phyloP scores from a whole-genome alignment of 225 moss, liverwort and hornwort genomes.

The Thuidium tamariscinum region DNA sequence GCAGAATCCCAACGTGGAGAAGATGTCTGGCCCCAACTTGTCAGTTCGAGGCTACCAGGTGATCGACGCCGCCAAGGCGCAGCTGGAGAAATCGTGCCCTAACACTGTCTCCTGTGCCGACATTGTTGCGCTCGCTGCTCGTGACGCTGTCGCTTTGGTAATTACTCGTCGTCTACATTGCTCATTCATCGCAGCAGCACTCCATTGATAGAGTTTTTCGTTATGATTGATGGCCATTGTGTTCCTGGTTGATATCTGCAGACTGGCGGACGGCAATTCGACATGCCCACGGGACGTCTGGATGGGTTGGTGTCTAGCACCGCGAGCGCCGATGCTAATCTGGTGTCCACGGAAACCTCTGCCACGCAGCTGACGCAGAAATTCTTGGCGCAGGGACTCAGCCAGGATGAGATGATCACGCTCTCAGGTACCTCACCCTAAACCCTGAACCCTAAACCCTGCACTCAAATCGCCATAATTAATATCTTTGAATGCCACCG shows the following conservation, averaged over 20 bases:
- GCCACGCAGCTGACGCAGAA: slow-evolving; percentile 32
- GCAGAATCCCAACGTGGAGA: slow-evolving; percentile 37
- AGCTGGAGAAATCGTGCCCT: slow-evolving; percentile 37
- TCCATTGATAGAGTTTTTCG: background rate
- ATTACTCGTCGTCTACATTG: background rate
- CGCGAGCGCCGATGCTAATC: slow-evolving; percentile 4
- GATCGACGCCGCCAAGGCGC: slow-evolving; percentile 43
- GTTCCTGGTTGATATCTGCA: background rate
- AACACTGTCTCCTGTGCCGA: slow-evolving; percentile 72
- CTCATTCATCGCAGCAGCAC: background rate
- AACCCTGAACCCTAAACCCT: background rate
- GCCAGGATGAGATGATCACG: slow-evolving; percentile 58
- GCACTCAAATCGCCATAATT: no score
- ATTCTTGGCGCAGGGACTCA: slow-evolving; percentile 35
- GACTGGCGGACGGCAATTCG: slow-evolving; percentile 31
- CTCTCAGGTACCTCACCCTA: slow-evolving; percentile 22
- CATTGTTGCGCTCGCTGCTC: slow-evolving; percentile 55
- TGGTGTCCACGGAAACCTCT: slow-evolving; percentile 30
- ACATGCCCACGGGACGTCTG: slow-evolving; percentile 43
- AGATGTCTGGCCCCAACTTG: slow-evolving; percentile 29
- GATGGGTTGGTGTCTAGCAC: slow-evolving; percentile 32
- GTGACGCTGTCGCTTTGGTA: slow-evolving; percentile 36
- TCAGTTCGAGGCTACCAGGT: slow-evolving; percentile 33
- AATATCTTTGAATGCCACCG: background rate
- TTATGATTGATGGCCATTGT: background rate